Conservation (phyloP, 768 basidiomycete genomes). For the Omphalotus guepiniiformis region DNA sequence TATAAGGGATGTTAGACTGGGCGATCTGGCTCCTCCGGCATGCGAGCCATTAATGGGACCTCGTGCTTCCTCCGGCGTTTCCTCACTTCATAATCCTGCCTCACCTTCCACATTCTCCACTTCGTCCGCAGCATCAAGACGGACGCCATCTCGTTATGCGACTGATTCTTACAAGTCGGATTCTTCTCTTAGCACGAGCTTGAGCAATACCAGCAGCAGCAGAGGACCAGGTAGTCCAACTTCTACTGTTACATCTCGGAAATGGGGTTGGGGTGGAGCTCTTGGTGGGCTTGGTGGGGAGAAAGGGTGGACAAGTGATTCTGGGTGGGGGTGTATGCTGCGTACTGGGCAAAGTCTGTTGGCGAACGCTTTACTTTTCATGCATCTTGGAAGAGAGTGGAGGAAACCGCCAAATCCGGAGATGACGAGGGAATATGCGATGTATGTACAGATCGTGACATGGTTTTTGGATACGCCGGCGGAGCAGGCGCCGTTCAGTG, state of each 20-base stretch:
- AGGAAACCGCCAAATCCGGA: constrained; percentile 63
- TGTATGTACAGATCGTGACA: constrained; percentile 85
- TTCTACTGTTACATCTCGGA: constrained; percentile 38
- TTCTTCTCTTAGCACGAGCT: constrained; percentile 7
- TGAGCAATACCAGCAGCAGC: constrained; percentile 10
- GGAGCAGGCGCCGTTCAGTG: constrained; percentile 83
- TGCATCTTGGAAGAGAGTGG: constrained; percentile 86
- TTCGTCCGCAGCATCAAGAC: not conserved
- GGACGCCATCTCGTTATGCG: constrained; percentile 3
- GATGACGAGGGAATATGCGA: constrained; percentile 65
- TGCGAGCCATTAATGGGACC: constrained; percentile 11
- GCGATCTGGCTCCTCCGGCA: constrained; percentile 24
- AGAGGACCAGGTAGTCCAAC: constrained; percentile 25
- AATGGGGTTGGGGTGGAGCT: constrained; percentile 64
- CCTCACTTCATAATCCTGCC: constrained; percentile 11
- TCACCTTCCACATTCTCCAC: constrained; percentile 7
- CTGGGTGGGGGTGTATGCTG: constrained; percentile 92
- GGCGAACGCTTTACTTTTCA: constrained; percentile 72
- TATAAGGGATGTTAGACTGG: constrained; percentile 58
- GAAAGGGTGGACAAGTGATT: constrained; percentile 80
- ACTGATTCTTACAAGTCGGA: constrained; percentile 11
- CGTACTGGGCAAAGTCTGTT: constrained; percentile 82
- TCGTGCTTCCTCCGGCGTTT: too few species aligned
- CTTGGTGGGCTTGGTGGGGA: constrained; percentile 42
- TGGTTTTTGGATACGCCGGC: constrained; percentile 95